Conservation (phyloP, 352 stramenopile species). For the Aphanomyces euteiches region DNA sequence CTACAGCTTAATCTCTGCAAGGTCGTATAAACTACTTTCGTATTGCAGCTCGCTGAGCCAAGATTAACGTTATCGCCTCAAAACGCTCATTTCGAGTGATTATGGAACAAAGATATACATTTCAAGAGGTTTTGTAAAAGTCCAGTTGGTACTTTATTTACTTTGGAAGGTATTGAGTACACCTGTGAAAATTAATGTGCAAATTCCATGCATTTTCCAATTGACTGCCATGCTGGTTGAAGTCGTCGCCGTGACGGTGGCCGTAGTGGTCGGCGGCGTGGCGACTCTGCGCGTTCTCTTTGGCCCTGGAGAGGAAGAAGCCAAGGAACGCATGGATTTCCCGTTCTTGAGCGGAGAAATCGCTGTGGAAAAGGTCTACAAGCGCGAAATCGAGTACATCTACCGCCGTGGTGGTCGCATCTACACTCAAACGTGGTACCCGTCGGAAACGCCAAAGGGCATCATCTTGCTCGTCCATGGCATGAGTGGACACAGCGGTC, state of each 20-base stretch:
- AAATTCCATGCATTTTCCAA: too few relatives aligned
- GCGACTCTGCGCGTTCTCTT: slow-evolving; percentile 10
- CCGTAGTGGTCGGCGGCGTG: not conserved
- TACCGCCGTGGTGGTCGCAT: not conserved
- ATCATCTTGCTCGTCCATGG: slow-evolving; percentile 73
- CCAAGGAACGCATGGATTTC: slow-evolving; percentile 12
- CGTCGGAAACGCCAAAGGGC: slow-evolving; percentile 33
- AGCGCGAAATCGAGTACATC: slow-evolving; percentile 14
- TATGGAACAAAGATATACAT: too few relatives aligned
- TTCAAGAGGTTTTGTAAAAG: too few relatives aligned
- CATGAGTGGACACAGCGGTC: slow-evolving; percentile 75
- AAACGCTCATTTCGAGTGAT: too few relatives aligned
- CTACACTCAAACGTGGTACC: slow-evolving; percentile 23
- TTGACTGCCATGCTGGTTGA: too few relatives aligned
- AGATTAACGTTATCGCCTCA: too few relatives aligned
- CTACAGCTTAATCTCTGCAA: too few relatives aligned
- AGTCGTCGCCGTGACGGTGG: not conserved
- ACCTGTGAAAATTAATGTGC: too few relatives aligned
- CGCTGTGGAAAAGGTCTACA: slow-evolving; percentile 10
- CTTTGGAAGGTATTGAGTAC: too few relatives aligned
- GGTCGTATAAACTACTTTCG: too few relatives aligned
- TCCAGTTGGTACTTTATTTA: too few relatives aligned
- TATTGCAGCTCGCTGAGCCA: too few relatives aligned
- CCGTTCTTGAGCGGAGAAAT: slow-evolving; percentile 1
- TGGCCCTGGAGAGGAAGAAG: slow-evolving; percentile 17